Percentiles rank a stretch among this genome's conserved stretches.
These are phyloP conservation scores for Fusarium beomiforme DNA, from an alignment of 2,329 filamentous ascomycete genomes.

Conservation along the genomic window DNA sequence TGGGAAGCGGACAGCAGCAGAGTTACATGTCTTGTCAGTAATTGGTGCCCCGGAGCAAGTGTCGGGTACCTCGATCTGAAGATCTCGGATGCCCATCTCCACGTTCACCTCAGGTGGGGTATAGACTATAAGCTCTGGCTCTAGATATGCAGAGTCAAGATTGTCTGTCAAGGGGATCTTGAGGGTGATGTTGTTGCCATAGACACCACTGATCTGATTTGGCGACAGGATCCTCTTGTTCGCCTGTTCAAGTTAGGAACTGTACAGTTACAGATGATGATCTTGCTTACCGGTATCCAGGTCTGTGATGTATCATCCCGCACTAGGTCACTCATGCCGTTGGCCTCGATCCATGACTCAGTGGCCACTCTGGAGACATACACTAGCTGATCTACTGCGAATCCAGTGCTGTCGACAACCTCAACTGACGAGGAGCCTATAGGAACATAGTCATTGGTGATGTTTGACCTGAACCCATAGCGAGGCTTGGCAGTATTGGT, in stretches of 20 bases:
- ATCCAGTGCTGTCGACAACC: not conserved
- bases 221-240: constrained; percentile 21
- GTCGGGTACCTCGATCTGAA: constrained; percentile 6
- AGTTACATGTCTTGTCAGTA: constrained; percentile 1
- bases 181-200: constrained; percentile 24
- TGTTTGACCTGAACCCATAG: constrained; percentile 7
- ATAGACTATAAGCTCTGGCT: constrained; percentile 18
- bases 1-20: constrained; percentile 25
- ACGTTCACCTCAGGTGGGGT: not conserved
- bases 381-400: constrained; percentile 18
- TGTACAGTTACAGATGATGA: accelerated
- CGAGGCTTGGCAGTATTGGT: not conserved
- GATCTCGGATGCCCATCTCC: constrained; percentile 31
- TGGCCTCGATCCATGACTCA: constrained; percentile 21
- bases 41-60: constrained; percentile 23
- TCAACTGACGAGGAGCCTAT: constrained; percentile 19
- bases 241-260: not conserved
- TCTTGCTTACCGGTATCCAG: constrained; percentile 24
- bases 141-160: constrained; percentile 19
- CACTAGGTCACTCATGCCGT: constrained; percentile 28
- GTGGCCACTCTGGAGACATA: constrained; percentile 24
- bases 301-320: constrained; percentile 23
- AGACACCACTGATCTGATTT: constrained; percentile 18
- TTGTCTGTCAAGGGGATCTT: constrained; percentile 34
- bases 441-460: constrained; percentile 31